Conservation (phyloP, 257 asterid species). For the Osmanthus fragrans region DNA sequence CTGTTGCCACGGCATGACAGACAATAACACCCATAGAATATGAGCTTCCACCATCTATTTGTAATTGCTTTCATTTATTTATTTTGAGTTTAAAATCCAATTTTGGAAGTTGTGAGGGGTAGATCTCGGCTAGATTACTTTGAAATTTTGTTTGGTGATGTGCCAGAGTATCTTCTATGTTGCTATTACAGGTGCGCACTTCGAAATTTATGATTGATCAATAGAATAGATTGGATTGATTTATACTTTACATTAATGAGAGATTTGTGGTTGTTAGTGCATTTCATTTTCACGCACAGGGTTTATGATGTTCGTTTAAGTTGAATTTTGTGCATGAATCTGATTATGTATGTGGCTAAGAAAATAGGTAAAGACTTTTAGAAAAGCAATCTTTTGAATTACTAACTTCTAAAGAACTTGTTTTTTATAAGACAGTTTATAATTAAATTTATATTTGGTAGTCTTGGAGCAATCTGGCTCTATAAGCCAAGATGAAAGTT, state of each 20-base stretch:
- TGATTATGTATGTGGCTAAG: too few relatives aligned
- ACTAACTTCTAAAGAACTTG: too few relatives aligned
- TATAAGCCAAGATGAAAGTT: too few relatives aligned
- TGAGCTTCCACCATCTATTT: slow-evolving; percentile 43
- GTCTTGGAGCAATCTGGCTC: too few relatives aligned
- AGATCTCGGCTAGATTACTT: background rate
- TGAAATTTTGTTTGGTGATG: background rate
- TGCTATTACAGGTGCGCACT: background rate
- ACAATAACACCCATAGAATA: slow-evolving; percentile 87
- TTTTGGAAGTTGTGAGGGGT: background rate
- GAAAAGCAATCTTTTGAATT: too few relatives aligned
- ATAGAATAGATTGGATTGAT: background rate
- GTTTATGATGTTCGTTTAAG: background rate
- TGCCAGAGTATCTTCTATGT: background rate
- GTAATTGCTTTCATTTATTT: background rate
- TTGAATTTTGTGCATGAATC: background rate
- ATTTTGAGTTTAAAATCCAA: background rate
- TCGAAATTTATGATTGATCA: background rate
- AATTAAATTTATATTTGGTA: too few relatives aligned
- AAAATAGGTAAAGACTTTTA: too few relatives aligned
- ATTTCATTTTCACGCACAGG: background rate
- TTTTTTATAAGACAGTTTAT: too few relatives aligned
- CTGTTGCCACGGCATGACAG: slow-evolving; percentile 66
- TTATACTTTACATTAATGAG: background rate
- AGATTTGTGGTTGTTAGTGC: background rate